Evolutionary conservation across 257 asterid species (phyloP).

Genomic region (Cruciata laevipes): DNA sequence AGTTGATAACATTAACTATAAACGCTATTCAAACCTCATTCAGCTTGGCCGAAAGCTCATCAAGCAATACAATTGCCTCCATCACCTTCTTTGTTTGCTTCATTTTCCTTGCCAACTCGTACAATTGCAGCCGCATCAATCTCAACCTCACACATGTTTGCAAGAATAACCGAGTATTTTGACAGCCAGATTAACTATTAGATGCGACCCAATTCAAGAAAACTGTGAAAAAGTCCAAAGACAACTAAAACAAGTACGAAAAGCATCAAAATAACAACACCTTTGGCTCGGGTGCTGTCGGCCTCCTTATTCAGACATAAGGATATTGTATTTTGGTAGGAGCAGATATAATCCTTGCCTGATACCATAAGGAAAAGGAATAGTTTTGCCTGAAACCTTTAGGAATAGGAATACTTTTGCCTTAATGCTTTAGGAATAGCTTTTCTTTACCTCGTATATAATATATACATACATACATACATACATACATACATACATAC

Average conservation of each 20-base stretch:
- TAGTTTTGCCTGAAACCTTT: no score
- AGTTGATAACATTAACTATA: no score
- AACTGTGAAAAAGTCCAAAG: background rate
- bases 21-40: no score
- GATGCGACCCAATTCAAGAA: conserved; percentile 3
- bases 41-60: conserved; percentile 63
- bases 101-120: conserved; percentile 68
- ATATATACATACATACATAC: no score
- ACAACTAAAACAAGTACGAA: background rate
- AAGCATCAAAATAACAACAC: background rate
- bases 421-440: no score
- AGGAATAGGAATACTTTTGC: no score
- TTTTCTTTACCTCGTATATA: no score
- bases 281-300: conserved; percentile 29
- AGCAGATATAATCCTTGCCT: no score
- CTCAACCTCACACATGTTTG: conserved; percentile 72
- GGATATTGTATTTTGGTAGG: no score
- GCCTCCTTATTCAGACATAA: conserved; percentile 41
- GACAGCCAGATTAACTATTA: background rate
- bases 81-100: conserved; percentile 83
- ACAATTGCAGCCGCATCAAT: conserved; percentile 65
- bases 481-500: no score
- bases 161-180: conserved; percentile 10
- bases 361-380: no score
- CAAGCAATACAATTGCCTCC: conserved; percentile 77